A percentile compares a stretch with the other conserved stretches of the same genome.
Evolutionary conservation across 139 green algal species (phyloP).

Genomic region (Zygnema cylindricum): DNA sequence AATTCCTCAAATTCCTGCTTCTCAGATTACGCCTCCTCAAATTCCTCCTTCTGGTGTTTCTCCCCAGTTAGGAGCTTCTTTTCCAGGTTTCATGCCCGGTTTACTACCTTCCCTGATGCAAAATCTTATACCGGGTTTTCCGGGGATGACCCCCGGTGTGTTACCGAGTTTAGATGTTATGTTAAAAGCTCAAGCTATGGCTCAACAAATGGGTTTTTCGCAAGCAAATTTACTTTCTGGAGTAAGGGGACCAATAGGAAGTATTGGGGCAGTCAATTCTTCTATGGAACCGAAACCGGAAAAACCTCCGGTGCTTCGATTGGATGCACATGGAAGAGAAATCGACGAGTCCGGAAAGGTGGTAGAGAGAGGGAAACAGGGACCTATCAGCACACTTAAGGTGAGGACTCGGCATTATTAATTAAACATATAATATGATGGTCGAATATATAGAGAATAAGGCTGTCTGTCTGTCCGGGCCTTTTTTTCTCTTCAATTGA

Average conservation of each 20-base stretch:
- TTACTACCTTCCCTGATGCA: constrained; percentile 3
- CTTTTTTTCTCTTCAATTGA: no score
- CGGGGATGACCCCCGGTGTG: background rate
- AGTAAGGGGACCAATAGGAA: background rate
- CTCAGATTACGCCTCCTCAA: background rate
- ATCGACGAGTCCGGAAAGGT: constrained; percentile 58
- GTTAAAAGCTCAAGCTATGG: constrained; percentile 2
- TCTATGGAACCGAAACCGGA: background rate
- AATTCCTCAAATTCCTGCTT: background rate
- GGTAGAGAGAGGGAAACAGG: constrained; percentile 24
- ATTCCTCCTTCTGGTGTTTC: background rate
- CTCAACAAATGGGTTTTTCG: background rate
- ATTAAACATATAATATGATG: no score
- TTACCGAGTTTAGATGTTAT: background rate
- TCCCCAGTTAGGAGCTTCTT: background rate
- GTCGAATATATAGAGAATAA: no score
- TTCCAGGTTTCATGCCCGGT: constrained; percentile 9
- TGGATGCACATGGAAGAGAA: constrained; percentile 56
- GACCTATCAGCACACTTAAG: constrained; percentile 55
- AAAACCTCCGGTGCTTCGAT: constrained; percentile 49
- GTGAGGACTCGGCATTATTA: no score
- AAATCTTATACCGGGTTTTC: background rate
- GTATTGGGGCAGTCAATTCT: background rate
- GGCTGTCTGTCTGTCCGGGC: no score
- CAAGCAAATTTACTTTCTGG: background rate